Percentiles rank a stretch among this genome's conserved stretches.
Evolutionary conservation across 176 grass and related monocot genomes (phyloP).

Genomic region (Zoysia pacifica): DNA sequence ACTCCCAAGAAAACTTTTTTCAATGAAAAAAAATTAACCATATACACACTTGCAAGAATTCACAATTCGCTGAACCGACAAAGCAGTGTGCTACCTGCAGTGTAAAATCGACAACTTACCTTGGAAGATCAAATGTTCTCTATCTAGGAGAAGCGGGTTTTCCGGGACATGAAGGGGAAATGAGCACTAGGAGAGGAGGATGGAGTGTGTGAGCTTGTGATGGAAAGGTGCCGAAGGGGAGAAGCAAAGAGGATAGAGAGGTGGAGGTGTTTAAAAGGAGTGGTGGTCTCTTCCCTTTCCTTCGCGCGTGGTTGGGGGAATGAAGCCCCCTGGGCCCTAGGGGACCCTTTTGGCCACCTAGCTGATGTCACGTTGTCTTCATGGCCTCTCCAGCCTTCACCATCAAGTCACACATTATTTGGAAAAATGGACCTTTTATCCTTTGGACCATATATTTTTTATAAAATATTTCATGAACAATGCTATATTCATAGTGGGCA

Average conservation of each 20-base stretch:
- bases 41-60: background rate
- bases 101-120: conserved; percentile 36
- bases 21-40: background rate
- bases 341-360: conserved; percentile 25
- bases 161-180: background rate
- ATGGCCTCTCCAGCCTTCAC: background rate
- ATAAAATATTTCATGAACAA: background rate
- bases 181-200: background rate
- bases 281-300: conserved; percentile 24
- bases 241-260: conserved; percentile 17
- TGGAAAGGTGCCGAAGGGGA: conserved; percentile 5
- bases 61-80: background rate
- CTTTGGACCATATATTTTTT: background rate
- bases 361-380: conserved; percentile 46
- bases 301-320: conserved; percentile 55
- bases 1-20: background rate
- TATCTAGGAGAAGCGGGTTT: background rate
- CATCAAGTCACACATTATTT: conserved; percentile 11
- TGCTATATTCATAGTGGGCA: background rate
- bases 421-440: background rate
- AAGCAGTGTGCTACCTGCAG: background rate
- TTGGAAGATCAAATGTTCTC: conserved; percentile 13
- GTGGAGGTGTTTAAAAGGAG: conserved; percentile 19
- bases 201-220: conserved; percentile 8
- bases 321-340: conserved; percentile 39